A percentile compares a stretch with the other conserved stretches of the same genome.
Conservation (phyloP, 805 yeast species). For the Wickerhamomyces bisporus region DNA sequence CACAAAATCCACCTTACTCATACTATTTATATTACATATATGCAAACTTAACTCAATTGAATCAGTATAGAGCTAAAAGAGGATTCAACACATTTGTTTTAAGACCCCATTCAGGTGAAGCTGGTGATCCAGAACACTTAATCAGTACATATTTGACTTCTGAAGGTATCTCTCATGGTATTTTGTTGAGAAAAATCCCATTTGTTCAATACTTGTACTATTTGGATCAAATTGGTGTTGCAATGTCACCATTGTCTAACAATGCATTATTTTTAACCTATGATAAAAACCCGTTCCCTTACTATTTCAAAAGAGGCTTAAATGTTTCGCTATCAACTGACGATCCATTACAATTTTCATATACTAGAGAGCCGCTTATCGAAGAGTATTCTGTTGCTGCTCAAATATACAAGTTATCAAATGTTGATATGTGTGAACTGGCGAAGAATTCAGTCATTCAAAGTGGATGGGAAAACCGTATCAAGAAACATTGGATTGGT, state of each 20-base stretch:
- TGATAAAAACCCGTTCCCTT: slow-evolving; percentile 93
- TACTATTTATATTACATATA: slow-evolving; percentile 87
- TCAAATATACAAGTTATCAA: slow-evolving; percentile 88
- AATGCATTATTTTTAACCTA: slow-evolving; percentile 93
- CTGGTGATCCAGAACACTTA: slow-evolving; percentile 99
- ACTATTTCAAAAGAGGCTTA: slow-evolving; percentile 87
- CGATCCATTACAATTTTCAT: slow-evolving; percentile 96
- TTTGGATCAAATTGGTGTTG: slow-evolving; percentile 92
- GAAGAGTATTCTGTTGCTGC: slow-evolving; percentile 99
- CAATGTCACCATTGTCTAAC: slow-evolving; percentile 97
- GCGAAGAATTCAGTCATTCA: slow-evolving; percentile 90
- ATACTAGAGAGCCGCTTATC: slow-evolving; percentile 93
- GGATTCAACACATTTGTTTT: slow-evolving; percentile 87
- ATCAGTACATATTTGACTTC: slow-evolving; percentile 85
- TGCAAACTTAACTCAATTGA: slow-evolving; percentile 81
- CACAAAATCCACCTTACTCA: slow-evolving; percentile 93
- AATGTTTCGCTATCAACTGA: slow-evolving; percentile 94
- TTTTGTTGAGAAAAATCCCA: slow-evolving; percentile 86
- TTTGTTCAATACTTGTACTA: slow-evolving; percentile 91
- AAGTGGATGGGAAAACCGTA: slow-evolving; percentile 85
- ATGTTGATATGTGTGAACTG: slow-evolving; percentile 96
- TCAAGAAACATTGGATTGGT: slow-evolving; percentile 94
- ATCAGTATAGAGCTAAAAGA: slow-evolving; percentile 71
- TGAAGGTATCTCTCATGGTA: slow-evolving; percentile 94
- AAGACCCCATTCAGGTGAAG: slow-evolving; percentile 98